Base-by-base conservation (phyloP, 495 filamentous ascomycete genomes). In the Daldinia grandis region DNA sequence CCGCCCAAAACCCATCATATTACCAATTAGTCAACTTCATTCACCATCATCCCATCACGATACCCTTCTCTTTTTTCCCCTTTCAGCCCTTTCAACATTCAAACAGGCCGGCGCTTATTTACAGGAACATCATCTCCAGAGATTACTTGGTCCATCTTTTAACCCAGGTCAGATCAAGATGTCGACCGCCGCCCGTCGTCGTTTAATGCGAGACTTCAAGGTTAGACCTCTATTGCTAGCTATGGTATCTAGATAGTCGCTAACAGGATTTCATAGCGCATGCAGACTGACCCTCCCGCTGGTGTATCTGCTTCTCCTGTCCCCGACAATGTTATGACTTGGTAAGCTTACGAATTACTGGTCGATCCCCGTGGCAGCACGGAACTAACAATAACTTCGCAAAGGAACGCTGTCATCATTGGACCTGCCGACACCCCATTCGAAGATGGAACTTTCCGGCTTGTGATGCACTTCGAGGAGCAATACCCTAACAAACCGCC, bases 391-490 rank as follows among this genome's bases (percentile, higher is more conserved):
- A 69, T 68, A 1, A 55, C 27, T 66, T 33, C 58, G 31, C 47
- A 17, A 72, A 99, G 95, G 95, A 99, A 99, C 78, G 95, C 95
- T 64, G 95, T 99, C 62, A 99, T 99, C 67, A 98, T 99, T 69
- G 95, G 95, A 24, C 95, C 95, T 49, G 94, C 94, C 42, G 95
- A 99, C 72, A 99, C 95, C 0, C 95, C 96, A 9, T 99, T 99
- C 78, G 95, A 99, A 81, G 95, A 99, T 82, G 95, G 95, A 54
- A 99, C 96, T 8, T 99, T 99, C 79, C 87, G 94, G 50, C 88
- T 99, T 7, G 94, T 98, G 55, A 98, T 99, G 95, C 94, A 98
- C 74, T 99, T 99, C 66, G 95, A 98, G 76, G 95, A 99, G 76
- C 93, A 95, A 66, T 99, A 99, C 74, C 95, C 95, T 12, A 99